These are phyloP conservation scores for Pseudozyma hubeiensis DNA, from an alignment of 1,284 basidiomycete genomes.

Conservation along the genomic window DNA sequence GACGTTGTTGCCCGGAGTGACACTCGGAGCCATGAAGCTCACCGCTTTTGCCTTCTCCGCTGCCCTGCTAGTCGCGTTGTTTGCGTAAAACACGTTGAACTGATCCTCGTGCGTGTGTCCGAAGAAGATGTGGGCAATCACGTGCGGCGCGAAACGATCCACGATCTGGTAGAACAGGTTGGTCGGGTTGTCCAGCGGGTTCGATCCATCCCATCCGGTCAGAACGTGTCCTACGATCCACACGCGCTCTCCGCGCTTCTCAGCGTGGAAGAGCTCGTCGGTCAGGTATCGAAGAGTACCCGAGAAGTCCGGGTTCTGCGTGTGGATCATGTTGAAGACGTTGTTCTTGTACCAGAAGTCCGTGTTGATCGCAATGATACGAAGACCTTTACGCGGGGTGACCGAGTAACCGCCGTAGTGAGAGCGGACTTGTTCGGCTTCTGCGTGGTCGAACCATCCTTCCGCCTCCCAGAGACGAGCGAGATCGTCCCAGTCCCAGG, in stretches of 20 bases:
- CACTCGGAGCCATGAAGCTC: conserved; percentile 75
- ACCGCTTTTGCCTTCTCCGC: conserved; percentile 65
- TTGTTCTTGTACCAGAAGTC: conserved; percentile 72
- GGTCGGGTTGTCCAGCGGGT: conserved; percentile 72
- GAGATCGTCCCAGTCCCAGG: conserved; percentile 67
- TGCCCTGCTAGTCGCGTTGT: conserved; percentile 72
- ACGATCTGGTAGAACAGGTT: conserved; percentile 73
- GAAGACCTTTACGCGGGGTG: conserved; percentile 76
- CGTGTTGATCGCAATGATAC: conserved; percentile 81
- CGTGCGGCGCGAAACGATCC: conserved; percentile 80
- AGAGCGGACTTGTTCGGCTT: conserved; percentile 74
- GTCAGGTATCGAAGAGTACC: conserved; percentile 83
- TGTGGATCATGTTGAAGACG: conserved; percentile 81
- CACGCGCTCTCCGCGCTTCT: conserved; percentile 69
- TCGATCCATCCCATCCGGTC: conserved; percentile 76
- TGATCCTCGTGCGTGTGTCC: conserved; percentile 86
- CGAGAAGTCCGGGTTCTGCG: conserved; percentile 77
- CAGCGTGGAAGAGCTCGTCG: conserved; percentile 76
- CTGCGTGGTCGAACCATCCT: conserved; percentile 77
- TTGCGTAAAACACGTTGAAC: conserved; percentile 82
- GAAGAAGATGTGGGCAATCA: conserved; percentile 83
- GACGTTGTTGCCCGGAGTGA: conserved; percentile 79
- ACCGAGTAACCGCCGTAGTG: conserved; percentile 84
- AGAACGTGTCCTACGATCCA: conserved; percentile 85
- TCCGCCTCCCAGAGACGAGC: conserved; percentile 69